A percentile compares a stretch with the other conserved stretches of the same genome.
Evolutionary conservation across 345 rosid species (phyloP).

Genomic region (Citrus unshiu): DNA sequence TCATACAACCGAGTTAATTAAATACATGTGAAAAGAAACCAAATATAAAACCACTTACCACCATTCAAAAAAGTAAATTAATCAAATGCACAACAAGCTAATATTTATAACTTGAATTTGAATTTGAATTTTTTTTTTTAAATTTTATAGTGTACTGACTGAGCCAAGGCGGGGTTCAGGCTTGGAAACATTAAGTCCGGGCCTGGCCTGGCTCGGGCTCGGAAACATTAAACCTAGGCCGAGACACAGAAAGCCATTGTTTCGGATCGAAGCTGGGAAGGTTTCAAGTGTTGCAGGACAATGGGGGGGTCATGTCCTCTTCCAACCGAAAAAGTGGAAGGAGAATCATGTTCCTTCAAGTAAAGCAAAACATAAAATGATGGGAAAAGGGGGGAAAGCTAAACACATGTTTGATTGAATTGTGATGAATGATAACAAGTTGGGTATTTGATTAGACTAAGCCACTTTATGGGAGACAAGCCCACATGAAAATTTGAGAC

Average conservation of each 20-base stretch:
- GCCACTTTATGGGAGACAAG: conserved; percentile 29
- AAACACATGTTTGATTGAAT: neutral
- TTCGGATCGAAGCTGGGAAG: neutral
- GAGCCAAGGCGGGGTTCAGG: too few relatives aligned
- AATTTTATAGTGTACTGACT: too few relatives aligned
- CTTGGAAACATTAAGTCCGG: too few relatives aligned
- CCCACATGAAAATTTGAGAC: conserved; percentile 23
- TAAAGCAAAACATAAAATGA: conserved; percentile 16
- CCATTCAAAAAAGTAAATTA: too few relatives aligned
- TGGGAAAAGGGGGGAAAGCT: neutral
- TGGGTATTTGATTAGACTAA: conserved; percentile 29
- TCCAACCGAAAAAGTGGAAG: too few relatives aligned
- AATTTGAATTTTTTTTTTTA: too few relatives aligned
- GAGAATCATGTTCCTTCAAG: conserved; percentile 23
- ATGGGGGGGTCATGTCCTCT: conserved; percentile 1
- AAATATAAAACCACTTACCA: too few relatives aligned
- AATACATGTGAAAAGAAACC: too few relatives aligned
- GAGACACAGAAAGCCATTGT: neutral
- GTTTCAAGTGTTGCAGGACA: neutral
- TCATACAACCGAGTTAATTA: too few relatives aligned
- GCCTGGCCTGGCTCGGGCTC: too few relatives aligned
- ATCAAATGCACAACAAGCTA: too few relatives aligned
- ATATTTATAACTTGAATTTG: too few relatives aligned
- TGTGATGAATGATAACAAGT: neutral
- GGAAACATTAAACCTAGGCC: neutral